phyloP scores from a whole-genome alignment of 139 green algal species.

The Raphidocelis subcapitata region DNA sequence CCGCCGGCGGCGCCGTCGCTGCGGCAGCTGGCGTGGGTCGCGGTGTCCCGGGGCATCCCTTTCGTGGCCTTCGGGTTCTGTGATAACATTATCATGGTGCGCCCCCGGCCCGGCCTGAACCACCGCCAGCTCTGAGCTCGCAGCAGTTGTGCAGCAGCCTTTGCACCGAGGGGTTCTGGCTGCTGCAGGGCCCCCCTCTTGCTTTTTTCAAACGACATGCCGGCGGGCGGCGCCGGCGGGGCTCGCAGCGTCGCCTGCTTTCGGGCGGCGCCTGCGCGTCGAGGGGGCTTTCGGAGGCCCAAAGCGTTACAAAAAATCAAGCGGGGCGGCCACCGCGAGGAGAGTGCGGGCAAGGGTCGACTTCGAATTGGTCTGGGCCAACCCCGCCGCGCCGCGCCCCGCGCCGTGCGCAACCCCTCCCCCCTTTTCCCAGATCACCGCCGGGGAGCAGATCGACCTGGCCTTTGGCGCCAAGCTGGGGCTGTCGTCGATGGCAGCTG shows the following conservation, averaged over 20 bases:
- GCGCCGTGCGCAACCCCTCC: too few species aligned
- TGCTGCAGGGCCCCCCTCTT: background rate
- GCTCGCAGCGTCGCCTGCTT: too few species aligned
- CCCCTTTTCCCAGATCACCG: slow-evolving; percentile 54
- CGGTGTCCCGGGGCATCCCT: slow-evolving; percentile 11
- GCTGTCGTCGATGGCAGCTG: slow-evolving; percentile 42
- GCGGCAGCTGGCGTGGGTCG: slow-evolving; percentile 13
- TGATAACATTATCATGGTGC: slow-evolving; percentile 35
- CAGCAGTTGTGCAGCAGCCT: background rate
- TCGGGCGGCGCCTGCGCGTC: too few species aligned
- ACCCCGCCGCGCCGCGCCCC: too few species aligned
- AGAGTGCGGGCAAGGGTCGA: too few species aligned
- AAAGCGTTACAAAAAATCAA: too few species aligned
- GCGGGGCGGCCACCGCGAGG: too few species aligned
- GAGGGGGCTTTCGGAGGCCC: too few species aligned
- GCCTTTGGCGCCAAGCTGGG: slow-evolving; percentile 35
- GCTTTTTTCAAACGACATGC: background rate
- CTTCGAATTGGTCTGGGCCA: too few species aligned
- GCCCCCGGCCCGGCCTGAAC: background rate
- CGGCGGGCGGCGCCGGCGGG: too few species aligned
- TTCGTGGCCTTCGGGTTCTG: slow-evolving; percentile 34
- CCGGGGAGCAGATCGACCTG: slow-evolving; percentile 70
- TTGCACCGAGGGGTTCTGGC: background rate
- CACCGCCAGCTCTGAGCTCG: background rate
- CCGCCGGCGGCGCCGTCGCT: background rate